Conservation (phyloP, 2,329 filamentous ascomycete species). For the Epichloe baconii region DNA sequence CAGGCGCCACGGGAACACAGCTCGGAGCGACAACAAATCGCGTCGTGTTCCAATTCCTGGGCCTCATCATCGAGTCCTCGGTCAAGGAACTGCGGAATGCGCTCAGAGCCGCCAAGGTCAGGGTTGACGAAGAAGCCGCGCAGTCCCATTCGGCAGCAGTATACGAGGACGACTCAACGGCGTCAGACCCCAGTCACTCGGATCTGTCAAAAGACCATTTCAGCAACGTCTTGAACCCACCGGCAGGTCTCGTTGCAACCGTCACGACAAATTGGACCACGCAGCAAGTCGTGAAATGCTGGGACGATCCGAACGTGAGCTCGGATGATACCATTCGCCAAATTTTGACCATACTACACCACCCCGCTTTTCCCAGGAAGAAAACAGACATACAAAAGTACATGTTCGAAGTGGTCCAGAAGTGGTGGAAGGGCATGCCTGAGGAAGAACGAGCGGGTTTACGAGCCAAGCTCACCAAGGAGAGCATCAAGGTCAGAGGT, state of each 20-base stretch:
- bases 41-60: constrained; percentile 75
- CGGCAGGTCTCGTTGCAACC: constrained; percentile 15
- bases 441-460: constrained; percentile 11
- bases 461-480: constrained; percentile 13
- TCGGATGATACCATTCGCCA: constrained; percentile 67
- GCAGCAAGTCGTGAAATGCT: constrained; percentile 26
- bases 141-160: constrained; percentile 44
- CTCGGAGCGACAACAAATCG: constrained; percentile 66
- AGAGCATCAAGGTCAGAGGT: constrained; percentile 13
- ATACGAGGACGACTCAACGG: constrained; percentile 58
- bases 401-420: constrained; percentile 70
- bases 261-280: constrained; percentile 18
- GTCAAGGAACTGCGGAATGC: constrained; percentile 70
- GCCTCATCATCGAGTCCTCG: constrained; percentile 77
- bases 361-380: constrained; percentile 64
- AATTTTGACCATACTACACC: constrained; percentile 67
- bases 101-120: constrained; percentile 35
- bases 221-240: constrained; percentile 45
- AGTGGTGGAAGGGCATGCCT: constrained; percentile 51
- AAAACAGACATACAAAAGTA: constrained; percentile 61
- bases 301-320: constrained; percentile 57
- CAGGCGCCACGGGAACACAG: constrained; percentile 10
- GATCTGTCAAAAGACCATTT: constrained; percentile 73
- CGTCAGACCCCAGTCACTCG: constrained; percentile 62
- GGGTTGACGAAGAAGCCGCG: constrained; percentile 22